Evolutionary conservation across 306 rosid genomes (phyloP).

Genomic region (Glycyrrhiza uralensis): DNA sequence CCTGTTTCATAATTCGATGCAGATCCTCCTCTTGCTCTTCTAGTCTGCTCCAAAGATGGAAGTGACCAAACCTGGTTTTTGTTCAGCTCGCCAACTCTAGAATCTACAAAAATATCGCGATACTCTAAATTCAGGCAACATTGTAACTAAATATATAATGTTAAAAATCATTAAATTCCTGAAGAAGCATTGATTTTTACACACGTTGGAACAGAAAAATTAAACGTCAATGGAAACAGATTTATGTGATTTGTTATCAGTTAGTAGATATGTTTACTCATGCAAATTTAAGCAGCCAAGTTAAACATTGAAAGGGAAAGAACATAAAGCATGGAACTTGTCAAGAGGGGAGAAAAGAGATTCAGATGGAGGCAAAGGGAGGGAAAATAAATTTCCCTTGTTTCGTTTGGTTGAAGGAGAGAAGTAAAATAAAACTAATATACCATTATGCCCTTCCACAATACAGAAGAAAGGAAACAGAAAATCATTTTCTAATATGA

Average conservation of each 20-base stretch:
- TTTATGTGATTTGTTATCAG: not conserved
- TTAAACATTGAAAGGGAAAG: not conserved
- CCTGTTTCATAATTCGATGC: slow-evolving; percentile 29
- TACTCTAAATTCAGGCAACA: not conserved
- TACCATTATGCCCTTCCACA: too few species aligned
- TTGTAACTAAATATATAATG: too few species aligned
- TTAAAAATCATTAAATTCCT: not conserved
- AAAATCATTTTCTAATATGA: too few species aligned
- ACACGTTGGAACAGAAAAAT: not conserved
- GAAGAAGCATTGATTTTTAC: not conserved
- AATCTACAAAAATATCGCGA: slow-evolving; percentile 36
- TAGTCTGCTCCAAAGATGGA: slow-evolving; percentile 27
- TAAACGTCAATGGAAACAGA: not conserved
- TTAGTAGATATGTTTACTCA: not conserved
- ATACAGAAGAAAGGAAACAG: too few species aligned
- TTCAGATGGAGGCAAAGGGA: too few species aligned
- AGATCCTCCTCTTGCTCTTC: slow-evolving; percentile 28
- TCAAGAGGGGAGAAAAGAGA: too few species aligned
- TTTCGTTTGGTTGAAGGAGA: too few species aligned
- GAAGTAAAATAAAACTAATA: too few species aligned
- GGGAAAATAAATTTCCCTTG: too few species aligned
- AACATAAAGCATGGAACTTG: not conserved
- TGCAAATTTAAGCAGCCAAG: not conserved
- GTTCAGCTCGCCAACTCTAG: slow-evolving; percentile 19
- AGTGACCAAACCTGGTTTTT: slow-evolving; percentile 24